Percentiles rank a stretch among this genome's conserved stretches.
phyloP scores from a whole-genome alignment of 2,329 filamentous ascomycete genomes.

The Penicillium sp. region DNA sequence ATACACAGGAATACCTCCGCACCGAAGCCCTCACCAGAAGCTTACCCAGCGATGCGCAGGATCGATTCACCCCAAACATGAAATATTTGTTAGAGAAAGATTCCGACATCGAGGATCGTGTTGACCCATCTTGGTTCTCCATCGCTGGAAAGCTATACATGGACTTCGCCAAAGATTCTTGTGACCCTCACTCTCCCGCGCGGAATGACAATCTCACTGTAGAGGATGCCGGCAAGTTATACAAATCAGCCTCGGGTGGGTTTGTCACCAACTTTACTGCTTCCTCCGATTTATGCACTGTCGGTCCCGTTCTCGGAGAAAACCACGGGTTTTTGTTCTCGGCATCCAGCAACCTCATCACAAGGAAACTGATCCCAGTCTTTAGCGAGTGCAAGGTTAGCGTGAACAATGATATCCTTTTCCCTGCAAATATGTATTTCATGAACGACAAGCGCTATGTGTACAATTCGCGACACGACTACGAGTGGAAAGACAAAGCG shows the following conservation, averaged over 20 bases:
- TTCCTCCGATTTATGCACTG: conserved; percentile 63
- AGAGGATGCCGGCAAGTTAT: conserved; percentile 48
- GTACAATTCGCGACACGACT: conserved; percentile 55
- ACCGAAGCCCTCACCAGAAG: conserved; percentile 48
- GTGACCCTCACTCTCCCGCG: conserved; percentile 58
- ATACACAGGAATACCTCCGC: conserved; percentile 52
- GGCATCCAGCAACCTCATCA: conserved; percentile 47
- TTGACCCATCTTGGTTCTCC: conserved; percentile 50
- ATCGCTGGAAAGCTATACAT: conserved; percentile 55
- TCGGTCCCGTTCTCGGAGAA: conserved; percentile 61
- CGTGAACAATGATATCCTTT: conserved; percentile 68
- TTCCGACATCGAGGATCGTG: conserved; percentile 11
- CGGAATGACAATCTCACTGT: conserved; percentile 49
- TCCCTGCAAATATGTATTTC: conserved; percentile 68
- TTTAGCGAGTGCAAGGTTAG: conserved; percentile 68
- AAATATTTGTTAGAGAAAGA: conserved; percentile 21
- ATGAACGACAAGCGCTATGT: conserved; percentile 58
- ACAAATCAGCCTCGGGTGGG: conserved; percentile 53
- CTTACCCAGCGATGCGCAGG: conserved; percentile 45
- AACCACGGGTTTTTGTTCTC: conserved; percentile 63
- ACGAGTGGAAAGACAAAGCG: conserved; percentile 58
- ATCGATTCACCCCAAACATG: conserved; percentile 46
- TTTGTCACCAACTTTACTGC: conserved; percentile 62
- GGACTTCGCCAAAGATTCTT: conserved; percentile 57
- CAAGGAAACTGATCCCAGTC: conserved; percentile 56